Percentiles rank a stretch among this genome's conserved stretches.
Conservation (phyloP, 768 basidiomycete genomes). For the Suillus subaureus region DNA sequence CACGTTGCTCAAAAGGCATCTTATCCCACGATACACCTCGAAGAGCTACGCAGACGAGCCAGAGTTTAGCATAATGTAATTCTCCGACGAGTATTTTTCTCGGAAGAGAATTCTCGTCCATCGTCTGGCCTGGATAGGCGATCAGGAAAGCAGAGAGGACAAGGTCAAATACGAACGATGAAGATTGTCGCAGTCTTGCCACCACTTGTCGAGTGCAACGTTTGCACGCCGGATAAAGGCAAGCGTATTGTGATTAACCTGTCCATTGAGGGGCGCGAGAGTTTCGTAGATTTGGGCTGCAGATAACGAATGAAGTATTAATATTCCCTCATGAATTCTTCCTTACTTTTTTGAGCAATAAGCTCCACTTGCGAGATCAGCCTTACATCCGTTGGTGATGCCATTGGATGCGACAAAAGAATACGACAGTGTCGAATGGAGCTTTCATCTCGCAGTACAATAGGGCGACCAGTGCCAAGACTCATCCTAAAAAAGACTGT, state of each 20-base stretch:
- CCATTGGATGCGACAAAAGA: slow-evolving; percentile 83
- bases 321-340: background rate
- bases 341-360: slow-evolving; percentile 86
- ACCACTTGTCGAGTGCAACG: slow-evolving; percentile 88
- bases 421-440: slow-evolving; percentile 85
- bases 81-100: slow-evolving; percentile 89
- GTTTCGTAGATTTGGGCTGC: slow-evolving; percentile 93
- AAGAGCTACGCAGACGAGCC: slow-evolving; percentile 91
- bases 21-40: slow-evolving; percentile 95
- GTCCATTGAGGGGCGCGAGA: slow-evolving; percentile 80
- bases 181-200: slow-evolving; percentile 83
- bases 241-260: slow-evolving; percentile 82
- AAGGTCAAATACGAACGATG: slow-evolving; percentile 56
- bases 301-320: slow-evolving; percentile 10
- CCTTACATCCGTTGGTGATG: slow-evolving; percentile 86
- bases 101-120: slow-evolving; percentile 84
- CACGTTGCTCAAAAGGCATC: slow-evolving; percentile 93
- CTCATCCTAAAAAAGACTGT: slow-evolving; percentile 63
- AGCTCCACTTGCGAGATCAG: slow-evolving; percentile 87
- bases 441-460: slow-evolving; percentile 86
- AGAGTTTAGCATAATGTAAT: slow-evolving; percentile 90
- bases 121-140: slow-evolving; percentile 56
- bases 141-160: slow-evolving; percentile 6
- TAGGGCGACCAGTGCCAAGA: slow-evolving; percentile 87
- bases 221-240: slow-evolving; percentile 88